These are phyloP conservation scores for Penicillium sp. DNA, from an alignment of 2,329 filamentous ascomycete genomes.

Conservation along the genomic window DNA sequence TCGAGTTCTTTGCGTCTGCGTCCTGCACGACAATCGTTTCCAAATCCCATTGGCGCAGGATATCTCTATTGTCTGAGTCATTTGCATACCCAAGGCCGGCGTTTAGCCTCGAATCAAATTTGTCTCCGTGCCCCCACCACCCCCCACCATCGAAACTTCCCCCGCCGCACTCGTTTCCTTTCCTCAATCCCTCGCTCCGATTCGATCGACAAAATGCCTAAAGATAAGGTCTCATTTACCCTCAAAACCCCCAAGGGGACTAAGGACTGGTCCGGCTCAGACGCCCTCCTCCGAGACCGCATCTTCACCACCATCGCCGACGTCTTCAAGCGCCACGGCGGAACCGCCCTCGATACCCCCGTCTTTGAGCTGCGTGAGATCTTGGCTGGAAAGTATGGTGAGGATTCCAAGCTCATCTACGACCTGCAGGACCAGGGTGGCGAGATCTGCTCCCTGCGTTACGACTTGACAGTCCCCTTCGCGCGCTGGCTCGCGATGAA, in stretches of 20 bases:
- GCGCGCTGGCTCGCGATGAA: conserved; percentile 95
- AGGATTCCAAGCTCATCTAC: conserved; percentile 91
- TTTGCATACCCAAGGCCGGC: conserved; percentile 19
- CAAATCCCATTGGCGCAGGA: conserved; percentile 15
- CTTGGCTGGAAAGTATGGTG: conserved; percentile 85
- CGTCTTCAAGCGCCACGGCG: conserved; percentile 83
- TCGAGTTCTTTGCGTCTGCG: conserved; percentile 21
- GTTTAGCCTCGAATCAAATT: conserved; percentile 28
- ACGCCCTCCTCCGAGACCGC: conserved; percentile 77
- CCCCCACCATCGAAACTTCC: conserved; percentile 28
- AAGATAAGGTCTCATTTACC: conserved; percentile 56
- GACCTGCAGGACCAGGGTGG: conserved; percentile 85
- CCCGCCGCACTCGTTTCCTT: conserved; percentile 28
- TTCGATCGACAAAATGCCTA: conserved; percentile 29
- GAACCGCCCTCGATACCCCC: conserved; percentile 74
- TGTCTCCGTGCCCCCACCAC: conserved; percentile 29
- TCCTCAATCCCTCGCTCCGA: conserved; percentile 20
- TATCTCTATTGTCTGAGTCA: conserved; percentile 19
- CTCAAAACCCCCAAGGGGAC: conserved; percentile 91
- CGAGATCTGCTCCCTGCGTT: conserved; percentile 79
- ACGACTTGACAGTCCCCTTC: conserved; percentile 86
- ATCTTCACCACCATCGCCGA: conserved; percentile 75
- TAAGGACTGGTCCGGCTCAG: conserved; percentile 78
- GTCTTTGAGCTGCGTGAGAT: conserved; percentile 89
- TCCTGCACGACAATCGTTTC: conserved; percentile 33